These are phyloP conservation scores for Scheffersomyces titani DNA, from an alignment of 1,139 yeast species.

Conservation along the genomic window DNA sequence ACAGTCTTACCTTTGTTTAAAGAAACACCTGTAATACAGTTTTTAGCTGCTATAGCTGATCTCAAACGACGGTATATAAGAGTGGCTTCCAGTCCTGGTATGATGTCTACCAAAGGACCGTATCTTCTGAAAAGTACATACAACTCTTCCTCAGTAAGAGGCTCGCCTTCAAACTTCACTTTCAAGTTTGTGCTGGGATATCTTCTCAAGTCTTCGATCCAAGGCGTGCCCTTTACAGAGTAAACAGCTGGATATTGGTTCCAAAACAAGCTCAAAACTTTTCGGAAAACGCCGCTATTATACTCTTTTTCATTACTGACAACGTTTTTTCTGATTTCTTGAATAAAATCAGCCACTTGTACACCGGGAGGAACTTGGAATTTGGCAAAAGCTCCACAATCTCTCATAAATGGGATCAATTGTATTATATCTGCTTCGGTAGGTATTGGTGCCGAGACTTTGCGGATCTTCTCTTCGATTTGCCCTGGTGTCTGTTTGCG, in stretches of 20 bases:
- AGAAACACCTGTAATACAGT: slow-evolving; percentile 80
- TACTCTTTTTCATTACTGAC: slow-evolving; percentile 25
- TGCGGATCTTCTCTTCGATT: slow-evolving; percentile 21
- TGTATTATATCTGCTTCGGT: slow-evolving; percentile 29
- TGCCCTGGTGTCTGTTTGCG: slow-evolving; percentile 11
- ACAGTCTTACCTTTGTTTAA: slow-evolving; percentile 55
- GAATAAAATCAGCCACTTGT: slow-evolving; percentile 51
- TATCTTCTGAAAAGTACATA: slow-evolving; percentile 84
- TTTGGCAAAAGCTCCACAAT: slow-evolving; percentile 92
- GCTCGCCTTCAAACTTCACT: slow-evolving; percentile 71
- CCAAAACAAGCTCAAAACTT: slow-evolving; percentile 15
- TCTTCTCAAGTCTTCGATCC: slow-evolving; percentile 91
- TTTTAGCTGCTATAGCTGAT: slow-evolving; percentile 84
- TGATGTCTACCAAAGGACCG: slow-evolving; percentile 77
- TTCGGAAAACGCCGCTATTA: slow-evolving; percentile 31
- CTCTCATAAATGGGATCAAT: slow-evolving; percentile 71
- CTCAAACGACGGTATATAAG: slow-evolving; percentile 57
- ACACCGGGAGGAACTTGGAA: slow-evolving; percentile 58
- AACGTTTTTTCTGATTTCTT: slow-evolving; percentile 52
- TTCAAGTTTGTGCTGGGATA: slow-evolving; percentile 64
- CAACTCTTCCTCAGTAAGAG: slow-evolving; percentile 79
- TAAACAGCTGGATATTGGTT: slow-evolving; percentile 47
- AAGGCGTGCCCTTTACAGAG: slow-evolving; percentile 88
- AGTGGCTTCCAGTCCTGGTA: slow-evolving; percentile 52
- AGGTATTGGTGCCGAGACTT: slow-evolving; percentile 36